phyloP scores from a whole-genome alignment of 2,329 filamentous ascomycete genomes.

The Curvularia lunata region DNA sequence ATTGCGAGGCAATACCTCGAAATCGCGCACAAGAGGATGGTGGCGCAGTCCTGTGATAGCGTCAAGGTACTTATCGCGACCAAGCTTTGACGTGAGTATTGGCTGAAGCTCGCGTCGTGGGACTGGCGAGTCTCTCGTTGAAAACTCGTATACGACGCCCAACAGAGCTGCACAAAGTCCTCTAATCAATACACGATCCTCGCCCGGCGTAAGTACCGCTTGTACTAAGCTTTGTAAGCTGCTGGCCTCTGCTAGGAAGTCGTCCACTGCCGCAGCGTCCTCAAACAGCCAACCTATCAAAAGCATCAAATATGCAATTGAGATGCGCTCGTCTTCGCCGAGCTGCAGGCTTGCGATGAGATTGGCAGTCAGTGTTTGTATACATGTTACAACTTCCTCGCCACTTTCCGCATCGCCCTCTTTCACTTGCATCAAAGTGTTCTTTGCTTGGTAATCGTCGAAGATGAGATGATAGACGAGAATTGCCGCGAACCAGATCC shows the following conservation, averaged over 20 bases:
- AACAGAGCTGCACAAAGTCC: slow-evolving; percentile 85
- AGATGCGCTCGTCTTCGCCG: slow-evolving; percentile 77
- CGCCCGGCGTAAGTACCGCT: slow-evolving; percentile 62
- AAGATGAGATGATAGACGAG: slow-evolving; percentile 85
- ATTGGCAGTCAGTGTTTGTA: slow-evolving; percentile 86
- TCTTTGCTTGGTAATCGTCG: slow-evolving; percentile 80
- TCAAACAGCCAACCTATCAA: slow-evolving; percentile 91
- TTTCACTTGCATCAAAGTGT: slow-evolving; percentile 77
- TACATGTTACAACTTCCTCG: slow-evolving; percentile 93
- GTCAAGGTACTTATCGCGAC: slow-evolving; percentile 86
- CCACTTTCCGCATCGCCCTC: slow-evolving; percentile 89
- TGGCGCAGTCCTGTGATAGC: slow-evolving; percentile 78
- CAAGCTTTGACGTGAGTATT: slow-evolving; percentile 76
- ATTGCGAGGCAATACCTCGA: slow-evolving; percentile 81
- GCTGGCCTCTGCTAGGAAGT: slow-evolving; percentile 90
- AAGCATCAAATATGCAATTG: slow-evolving; percentile 87
- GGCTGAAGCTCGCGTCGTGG: slow-evolving; percentile 80
- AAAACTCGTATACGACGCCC: slow-evolving; percentile 94
- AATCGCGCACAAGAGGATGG: slow-evolving; percentile 82
- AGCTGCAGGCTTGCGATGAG: slow-evolving; percentile 80
- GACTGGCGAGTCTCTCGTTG: slow-evolving; percentile 94
- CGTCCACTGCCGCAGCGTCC: slow-evolving; percentile 87
- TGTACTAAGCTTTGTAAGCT: slow-evolving; percentile 87
- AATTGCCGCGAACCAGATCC: slow-evolving; percentile 86
- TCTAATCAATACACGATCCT: slow-evolving; percentile 71